Base-by-base conservation (phyloP, 2,329 filamentous ascomycete species). In the Conoideocrella luteorostrata region DNA sequence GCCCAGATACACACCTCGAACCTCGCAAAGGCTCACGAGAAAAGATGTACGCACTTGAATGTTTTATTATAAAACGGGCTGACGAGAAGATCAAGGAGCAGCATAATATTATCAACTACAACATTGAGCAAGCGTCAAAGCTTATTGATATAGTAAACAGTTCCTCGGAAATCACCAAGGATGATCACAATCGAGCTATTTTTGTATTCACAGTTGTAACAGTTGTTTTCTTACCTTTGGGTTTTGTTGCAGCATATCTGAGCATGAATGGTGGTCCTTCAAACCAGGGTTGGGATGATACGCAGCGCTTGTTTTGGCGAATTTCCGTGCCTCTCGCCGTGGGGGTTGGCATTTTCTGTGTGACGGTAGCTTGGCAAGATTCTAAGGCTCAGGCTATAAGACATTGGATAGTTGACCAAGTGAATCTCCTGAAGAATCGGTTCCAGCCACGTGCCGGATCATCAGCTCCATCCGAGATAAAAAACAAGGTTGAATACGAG, bases 171-270 rank as follows among this genome's bases (percentile, higher is more conserved):
- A 42, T 42, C 20, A 22, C 29, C 18, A 30, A 42, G 22, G 40
- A 42, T 17, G 47, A 57, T 29, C 48, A 60, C 17, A 49, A 49
- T 30, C 54, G 54, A 29, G 56, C 58, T 1, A 58, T 62, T 26
- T 39, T 59, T 2, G 49, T 61, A 2, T 62, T 63, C 39, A 61
- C 60, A 0, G 51, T 61, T 18, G 55, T 62, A 7, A 56, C 60
- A 0, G 47, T 57, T 5, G 50, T 60, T 4, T 62, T 62, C 41
- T 41, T 61, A 29, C 60, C 60, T 3, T 39, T 62, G 18, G 58
- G 56, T 5, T 62, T 62, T 28, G 47, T 62, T 21, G 52, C 59
- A 1, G 51, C 54, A 38, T 61, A 58, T 41, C 38, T 63, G n/a
- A 57, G 59, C 23, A 62, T 62, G 60, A 60, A 59, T 22, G 47